These are phyloP conservation scores for Suillus sp. DNA, from an alignment of 768 basidiomycete species.

Conservation along the genomic window DNA sequence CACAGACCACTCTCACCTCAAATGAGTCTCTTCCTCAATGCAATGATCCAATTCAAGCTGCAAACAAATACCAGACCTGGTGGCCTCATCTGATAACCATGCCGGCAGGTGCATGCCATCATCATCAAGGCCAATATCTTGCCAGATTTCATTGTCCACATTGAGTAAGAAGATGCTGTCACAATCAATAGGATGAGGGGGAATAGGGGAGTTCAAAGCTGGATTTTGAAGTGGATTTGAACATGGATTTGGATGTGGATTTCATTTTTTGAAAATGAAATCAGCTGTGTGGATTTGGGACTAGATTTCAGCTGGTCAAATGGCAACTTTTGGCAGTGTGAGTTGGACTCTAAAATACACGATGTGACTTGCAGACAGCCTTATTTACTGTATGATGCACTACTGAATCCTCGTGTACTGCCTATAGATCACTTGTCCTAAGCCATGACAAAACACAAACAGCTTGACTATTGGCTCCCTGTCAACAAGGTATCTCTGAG, in stretches of 20 bases:
- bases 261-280: background rate
- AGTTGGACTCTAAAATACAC: background rate
- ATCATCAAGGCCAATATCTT: background rate
- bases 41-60: background rate
- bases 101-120: background rate
- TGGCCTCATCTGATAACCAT: background rate
- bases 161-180: background rate
- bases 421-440: background rate
- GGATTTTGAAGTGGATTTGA: too few species aligned
- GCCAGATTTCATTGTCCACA: background rate
- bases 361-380: background rate
- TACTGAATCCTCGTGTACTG: background rate
- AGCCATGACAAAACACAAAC: background rate
- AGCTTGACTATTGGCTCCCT: too few species aligned
- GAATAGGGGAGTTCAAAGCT: constrained; percentile 2
- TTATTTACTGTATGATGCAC: background rate
- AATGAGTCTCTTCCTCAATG: background rate
- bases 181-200: constrained; percentile 22
- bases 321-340: background rate
- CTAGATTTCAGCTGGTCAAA: background rate
- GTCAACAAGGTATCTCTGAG: background rate
- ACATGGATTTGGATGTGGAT: too few species aligned
- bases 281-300: background rate
- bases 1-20: background rate
- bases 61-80: background rate